phyloP scores from a whole-genome alignment of 768 basidiomycete species.

The Leucosporidium scottii region DNA sequence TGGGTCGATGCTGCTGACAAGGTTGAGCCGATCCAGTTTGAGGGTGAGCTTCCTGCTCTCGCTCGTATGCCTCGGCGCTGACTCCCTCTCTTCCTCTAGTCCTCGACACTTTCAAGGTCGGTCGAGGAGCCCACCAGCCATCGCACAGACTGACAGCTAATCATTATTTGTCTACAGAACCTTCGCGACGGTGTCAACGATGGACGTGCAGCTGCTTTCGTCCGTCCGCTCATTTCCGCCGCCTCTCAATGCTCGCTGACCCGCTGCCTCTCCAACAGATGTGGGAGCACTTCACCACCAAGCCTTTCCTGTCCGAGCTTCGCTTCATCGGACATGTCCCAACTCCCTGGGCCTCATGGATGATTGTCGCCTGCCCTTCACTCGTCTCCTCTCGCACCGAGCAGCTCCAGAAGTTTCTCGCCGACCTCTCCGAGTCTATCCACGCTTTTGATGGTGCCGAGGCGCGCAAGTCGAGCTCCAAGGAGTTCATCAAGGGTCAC shows the following conservation, averaged over 20 bases:
- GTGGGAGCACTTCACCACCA: constrained; percentile 58
- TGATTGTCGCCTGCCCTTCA: constrained; percentile 55
- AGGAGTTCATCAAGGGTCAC: constrained; percentile 65
- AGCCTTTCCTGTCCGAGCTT: constrained; percentile 38
- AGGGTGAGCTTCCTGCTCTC: constrained; percentile 15
- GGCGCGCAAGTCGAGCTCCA: constrained; percentile 55
- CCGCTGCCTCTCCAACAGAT: constrained; percentile 11
- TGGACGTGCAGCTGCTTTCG: constrained; percentile 77
- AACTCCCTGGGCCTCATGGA: constrained; percentile 97
- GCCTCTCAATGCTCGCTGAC: background rate
- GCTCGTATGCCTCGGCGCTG: constrained; percentile 36
- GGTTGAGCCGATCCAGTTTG: constrained; percentile 37
- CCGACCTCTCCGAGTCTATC: constrained; percentile 58
- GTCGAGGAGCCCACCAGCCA: background rate
- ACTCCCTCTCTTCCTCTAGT: constrained; percentile 46
- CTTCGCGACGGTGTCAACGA: constrained; percentile 81
- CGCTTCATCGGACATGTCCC: constrained; percentile 43
- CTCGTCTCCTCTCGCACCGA: constrained; percentile 11
- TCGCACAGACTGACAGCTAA: background rate
- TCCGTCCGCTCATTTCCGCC: constrained; percentile 37
- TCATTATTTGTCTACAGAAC: constrained; percentile 36
- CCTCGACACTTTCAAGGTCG: constrained; percentile 68
- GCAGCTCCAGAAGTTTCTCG: constrained; percentile 54
- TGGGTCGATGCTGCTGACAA: constrained; percentile 50
- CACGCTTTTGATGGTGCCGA: constrained; percentile 51